These are phyloP conservation scores for Pyrrhoderma lamaoense DNA, from an alignment of 1,284 basidiomycete species.

Conservation along the genomic window DNA sequence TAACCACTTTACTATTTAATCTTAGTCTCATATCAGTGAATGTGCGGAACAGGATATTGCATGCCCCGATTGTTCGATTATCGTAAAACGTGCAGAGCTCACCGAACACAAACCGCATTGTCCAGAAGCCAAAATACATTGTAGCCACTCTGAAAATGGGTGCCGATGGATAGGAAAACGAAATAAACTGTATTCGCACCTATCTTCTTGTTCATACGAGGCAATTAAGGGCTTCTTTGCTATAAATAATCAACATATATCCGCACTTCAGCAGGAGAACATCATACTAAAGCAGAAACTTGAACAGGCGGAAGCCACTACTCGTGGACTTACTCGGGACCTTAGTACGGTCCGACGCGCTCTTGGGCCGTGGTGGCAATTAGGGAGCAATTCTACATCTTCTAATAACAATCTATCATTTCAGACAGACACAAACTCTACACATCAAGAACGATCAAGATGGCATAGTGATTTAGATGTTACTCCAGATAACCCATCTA, in stretches of 20 bases:
- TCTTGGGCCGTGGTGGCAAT: conserved; percentile 61
- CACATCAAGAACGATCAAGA: conserved; percentile 14
- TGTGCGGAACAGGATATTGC: conserved; percentile 30
- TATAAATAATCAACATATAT: conserved; percentile 37
- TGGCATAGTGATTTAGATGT: too few species aligned
- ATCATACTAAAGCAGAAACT: conserved; percentile 46
- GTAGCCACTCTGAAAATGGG: conserved; percentile 45
- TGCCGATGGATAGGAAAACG: conserved; percentile 49
- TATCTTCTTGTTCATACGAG: conserved; percentile 51
- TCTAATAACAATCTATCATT: conserved; percentile 17
- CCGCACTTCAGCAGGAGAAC: conserved; percentile 51
- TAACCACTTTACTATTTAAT: not conserved
- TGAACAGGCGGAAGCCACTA: conserved; percentile 43
- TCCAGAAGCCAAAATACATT: conserved; percentile 34
- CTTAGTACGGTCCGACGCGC: conserved; percentile 40
- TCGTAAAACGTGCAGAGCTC: conserved; percentile 30
- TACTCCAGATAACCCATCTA: too few species aligned
- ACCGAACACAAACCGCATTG: conserved; percentile 34
- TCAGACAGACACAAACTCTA: conserved; percentile 6
- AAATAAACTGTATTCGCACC: conserved; percentile 35
- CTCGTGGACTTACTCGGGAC: conserved; percentile 44
- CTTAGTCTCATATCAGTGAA: conserved; percentile 32
- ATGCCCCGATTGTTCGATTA: conserved; percentile 35
- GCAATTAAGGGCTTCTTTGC: conserved; percentile 53
- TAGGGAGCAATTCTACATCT: conserved; percentile 20